Evolutionary conservation across 139 green algal species (phyloP).

Genomic region (Gonium pectorale): DNA sequence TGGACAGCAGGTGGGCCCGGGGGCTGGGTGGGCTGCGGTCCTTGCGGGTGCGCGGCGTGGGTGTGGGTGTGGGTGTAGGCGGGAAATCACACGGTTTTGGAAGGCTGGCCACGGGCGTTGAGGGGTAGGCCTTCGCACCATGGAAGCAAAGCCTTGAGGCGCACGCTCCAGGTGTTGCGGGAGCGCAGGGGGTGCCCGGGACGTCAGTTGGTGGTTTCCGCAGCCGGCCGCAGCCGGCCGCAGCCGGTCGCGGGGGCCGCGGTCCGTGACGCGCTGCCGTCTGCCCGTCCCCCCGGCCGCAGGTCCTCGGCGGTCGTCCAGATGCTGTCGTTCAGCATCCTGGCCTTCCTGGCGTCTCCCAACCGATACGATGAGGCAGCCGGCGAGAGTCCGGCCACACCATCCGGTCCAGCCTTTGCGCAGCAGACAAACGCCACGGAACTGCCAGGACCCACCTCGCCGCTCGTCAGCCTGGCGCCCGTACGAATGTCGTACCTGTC

Average conservation of each 20-base stretch:
- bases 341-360: constrained; percentile 4
- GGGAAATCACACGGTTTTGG: no score
- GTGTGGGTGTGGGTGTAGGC: no score
- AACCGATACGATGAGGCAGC: constrained; percentile 19
- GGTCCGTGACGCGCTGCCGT: not conserved
- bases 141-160: not conserved
- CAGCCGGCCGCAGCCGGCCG: not conserved
- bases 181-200: not conserved
- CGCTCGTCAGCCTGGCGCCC: constrained; percentile 7
- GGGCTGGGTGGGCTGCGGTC: not conserved
- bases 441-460: not conserved
- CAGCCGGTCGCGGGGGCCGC: not conserved
- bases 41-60: not conserved
- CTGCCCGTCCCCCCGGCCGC: not conserved
- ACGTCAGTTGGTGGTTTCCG: not conserved
- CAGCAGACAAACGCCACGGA: not conserved
- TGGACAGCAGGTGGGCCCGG: not conserved
- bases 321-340: not conserved
- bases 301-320: not conserved
- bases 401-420: not conserved
- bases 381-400: not conserved
- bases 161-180: not conserved
- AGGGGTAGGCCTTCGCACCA: no score
- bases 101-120: no score
- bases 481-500: constrained; percentile 19